phyloP scores from a whole-genome alignment of 169 alveolate species.

The Plasmodium gaboni region DNA sequence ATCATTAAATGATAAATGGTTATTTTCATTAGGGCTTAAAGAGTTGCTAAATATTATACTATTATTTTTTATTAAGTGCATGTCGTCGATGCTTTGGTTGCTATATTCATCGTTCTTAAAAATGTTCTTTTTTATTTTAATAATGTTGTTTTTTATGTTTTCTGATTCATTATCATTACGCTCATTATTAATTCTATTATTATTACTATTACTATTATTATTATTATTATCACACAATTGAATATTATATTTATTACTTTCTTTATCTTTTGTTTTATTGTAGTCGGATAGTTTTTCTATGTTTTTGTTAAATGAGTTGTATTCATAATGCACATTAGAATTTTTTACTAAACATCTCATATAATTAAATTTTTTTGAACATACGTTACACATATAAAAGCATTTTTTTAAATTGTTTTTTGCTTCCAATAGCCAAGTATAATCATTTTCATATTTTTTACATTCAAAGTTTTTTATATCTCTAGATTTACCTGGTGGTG shows the following conservation, averaged over 20 bases:
- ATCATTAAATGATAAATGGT: conserved; percentile 60
- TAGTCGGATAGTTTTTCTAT: not conserved
- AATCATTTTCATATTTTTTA: conserved; percentile 56
- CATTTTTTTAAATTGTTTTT: conserved; percentile 61
- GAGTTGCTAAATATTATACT: conserved; percentile 74
- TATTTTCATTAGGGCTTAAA: conserved; percentile 34
- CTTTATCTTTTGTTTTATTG: conserved; percentile 3
- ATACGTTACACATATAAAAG: conserved; percentile 42
- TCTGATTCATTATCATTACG: conserved; percentile 8
- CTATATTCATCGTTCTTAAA: conserved; percentile 14
- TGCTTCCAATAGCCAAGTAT: conserved; percentile 67
- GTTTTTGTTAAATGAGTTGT: conserved; percentile 16
- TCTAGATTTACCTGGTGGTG: conserved; percentile 71
- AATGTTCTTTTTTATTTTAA: conserved; percentile 42
- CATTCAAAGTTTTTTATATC: conserved; percentile 58
- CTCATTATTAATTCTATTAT: conserved; percentile 18
- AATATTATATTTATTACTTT: not conserved
- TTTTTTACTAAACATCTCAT: conserved; percentile 55
- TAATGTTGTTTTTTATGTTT: conserved; percentile 48
- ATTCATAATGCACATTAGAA: conserved; percentile 67
- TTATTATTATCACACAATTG: conserved; percentile 27
- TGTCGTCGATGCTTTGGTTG: conserved; percentile 27
- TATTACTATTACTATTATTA: conserved; percentile 10
- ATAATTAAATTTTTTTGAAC: conserved; percentile 52
- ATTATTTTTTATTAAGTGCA: conserved; percentile 34